Evolutionary conservation across 2,329 filamentous ascomycete genomes (phyloP).

Genomic region (Chrysosporium keratinophilum): DNA sequence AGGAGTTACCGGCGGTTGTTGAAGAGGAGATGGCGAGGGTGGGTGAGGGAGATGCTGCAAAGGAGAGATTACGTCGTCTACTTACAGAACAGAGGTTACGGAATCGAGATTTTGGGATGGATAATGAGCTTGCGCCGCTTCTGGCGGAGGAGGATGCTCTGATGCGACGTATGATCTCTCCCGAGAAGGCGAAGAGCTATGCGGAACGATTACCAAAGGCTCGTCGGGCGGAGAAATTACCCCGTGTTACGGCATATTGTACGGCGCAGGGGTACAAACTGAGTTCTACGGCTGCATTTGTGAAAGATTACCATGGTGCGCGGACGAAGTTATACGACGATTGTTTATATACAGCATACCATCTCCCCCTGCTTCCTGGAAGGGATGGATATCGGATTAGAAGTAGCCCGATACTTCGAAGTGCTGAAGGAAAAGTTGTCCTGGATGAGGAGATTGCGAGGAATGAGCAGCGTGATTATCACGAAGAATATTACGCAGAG

Average conservation of each 20-base stretch:
- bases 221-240: slow-evolving; percentile 73
- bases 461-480: slow-evolving; percentile 78
- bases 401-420: slow-evolving; percentile 85
- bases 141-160: slow-evolving; percentile 50
- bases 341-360: slow-evolving; percentile 91
- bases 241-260: slow-evolving; percentile 88
- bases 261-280: slow-evolving; percentile 90
- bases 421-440: slow-evolving; percentile 82
- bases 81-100: slow-evolving; percentile 26
- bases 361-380: slow-evolving; percentile 76
- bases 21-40: slow-evolving; percentile 20
- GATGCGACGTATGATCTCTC: slow-evolving; percentile 41
- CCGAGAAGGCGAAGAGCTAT: slow-evolving; percentile 69
- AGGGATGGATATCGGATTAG: slow-evolving; percentile 76
- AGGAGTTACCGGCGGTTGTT: slow-evolving; percentile 12
- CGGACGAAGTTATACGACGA: slow-evolving; percentile 97
- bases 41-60: slow-evolving; percentile 15
- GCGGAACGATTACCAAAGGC: slow-evolving; percentile 86
- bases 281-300: slow-evolving; percentile 75
- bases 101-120: slow-evolving; percentile 47
- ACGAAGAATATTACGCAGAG: slow-evolving; percentile 80
- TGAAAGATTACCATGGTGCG: slow-evolving; percentile 76
- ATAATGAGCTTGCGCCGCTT: slow-evolving; percentile 42
- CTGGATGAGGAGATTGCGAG: slow-evolving; percentile 92
- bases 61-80: slow-evolving; percentile 28